phyloP scores from a whole-genome alignment of 2,329 filamentous ascomycete species.

The Xylariaceae sp. region DNA sequence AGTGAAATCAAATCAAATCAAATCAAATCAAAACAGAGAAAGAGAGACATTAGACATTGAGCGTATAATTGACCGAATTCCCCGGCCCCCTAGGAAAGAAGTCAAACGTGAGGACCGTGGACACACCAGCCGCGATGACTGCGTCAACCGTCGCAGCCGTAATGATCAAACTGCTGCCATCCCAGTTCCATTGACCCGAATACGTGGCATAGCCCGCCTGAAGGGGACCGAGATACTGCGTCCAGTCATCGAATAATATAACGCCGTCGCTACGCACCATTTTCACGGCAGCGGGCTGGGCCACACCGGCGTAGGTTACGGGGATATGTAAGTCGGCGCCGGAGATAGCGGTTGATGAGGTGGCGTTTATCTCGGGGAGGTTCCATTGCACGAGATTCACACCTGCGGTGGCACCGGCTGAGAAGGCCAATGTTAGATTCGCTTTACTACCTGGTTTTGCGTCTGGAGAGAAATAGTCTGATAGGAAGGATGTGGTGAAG shows the following conservation, averaged over 20 bases:
- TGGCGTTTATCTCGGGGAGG: constrained; percentile 35
- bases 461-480: constrained; percentile 37
- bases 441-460: constrained; percentile 41
- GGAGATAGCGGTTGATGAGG: constrained; percentile 22
- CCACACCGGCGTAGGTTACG: constrained; percentile 46
- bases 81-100: constrained; percentile 47
- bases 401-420: constrained; percentile 40
- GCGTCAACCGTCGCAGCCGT: constrained; percentile 39
- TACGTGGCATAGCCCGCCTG: constrained; percentile 48
- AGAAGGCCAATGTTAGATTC: constrained; percentile 49
- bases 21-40: background rate
- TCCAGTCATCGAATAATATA: constrained; percentile 53
- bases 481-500: constrained; percentile 43
- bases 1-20: background rate
- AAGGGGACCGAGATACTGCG: constrained; percentile 45
- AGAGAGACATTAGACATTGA: constrained; percentile 24
- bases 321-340: constrained; percentile 42
- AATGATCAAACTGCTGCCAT: constrained; percentile 42
- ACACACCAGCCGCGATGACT: constrained; percentile 40
- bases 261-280: constrained; percentile 43
- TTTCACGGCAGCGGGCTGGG: constrained; percentile 46
- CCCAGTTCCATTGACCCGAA: constrained; percentile 46
- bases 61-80: constrained; percentile 45
- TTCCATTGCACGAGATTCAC: constrained; percentile 50
- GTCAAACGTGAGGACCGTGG: constrained; percentile 47